Base-by-base conservation (phyloP, 2,329 filamentous ascomycete genomes). In the Boeremia exigua region DNA sequence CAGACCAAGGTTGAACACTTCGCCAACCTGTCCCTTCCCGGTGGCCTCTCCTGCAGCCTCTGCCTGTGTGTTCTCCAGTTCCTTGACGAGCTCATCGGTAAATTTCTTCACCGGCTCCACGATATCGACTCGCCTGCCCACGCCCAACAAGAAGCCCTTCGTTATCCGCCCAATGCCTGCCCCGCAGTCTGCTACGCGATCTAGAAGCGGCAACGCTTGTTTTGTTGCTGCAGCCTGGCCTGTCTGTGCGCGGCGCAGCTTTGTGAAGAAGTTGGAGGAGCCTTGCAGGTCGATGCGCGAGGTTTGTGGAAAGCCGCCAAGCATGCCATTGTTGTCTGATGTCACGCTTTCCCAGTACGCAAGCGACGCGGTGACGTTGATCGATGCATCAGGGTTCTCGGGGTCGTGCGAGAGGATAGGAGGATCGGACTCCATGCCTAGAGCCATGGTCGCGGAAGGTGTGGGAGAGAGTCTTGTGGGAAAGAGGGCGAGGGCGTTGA, bases 81-180 rank as follows among this genome's bases (percentile, higher is more conserved):
- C 61, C 32, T 63, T 61, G 9, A 71, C 60, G 1, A 96, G 77
- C 17, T 80, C 78, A 12, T 82, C 81, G 1, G 91, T 92, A 75
- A 97, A 96, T 71, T 92, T 92, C 65, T 82, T 79, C 17, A 96
- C 85, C 0, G 93, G 94, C 79, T 97, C 93, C 29, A 97, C 86
- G 19, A 96, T 82, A 72, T 97, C 93, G 6, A 96, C 88, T 2
- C 81, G 78, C 14, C 85, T 79, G n/a, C 88, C 87, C 1, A 94
- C 78, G 23, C 85, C 80, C 27, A 88, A 77, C n/a, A 97, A 80
- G 4, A 97, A 81, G 0, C 89, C 90, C 54, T 88, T 82, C 0
- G 92, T 96, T 56, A 97, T 84, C 37, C 94, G 82, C 0, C 93
- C 94, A 54, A 96, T 96, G 0, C 93, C 85, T 0, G 86, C 86